These are phyloP conservation scores for Penicillium alfredii DNA, from an alignment of 495 filamentous ascomycete genomes.

Conservation along the genomic window DNA sequence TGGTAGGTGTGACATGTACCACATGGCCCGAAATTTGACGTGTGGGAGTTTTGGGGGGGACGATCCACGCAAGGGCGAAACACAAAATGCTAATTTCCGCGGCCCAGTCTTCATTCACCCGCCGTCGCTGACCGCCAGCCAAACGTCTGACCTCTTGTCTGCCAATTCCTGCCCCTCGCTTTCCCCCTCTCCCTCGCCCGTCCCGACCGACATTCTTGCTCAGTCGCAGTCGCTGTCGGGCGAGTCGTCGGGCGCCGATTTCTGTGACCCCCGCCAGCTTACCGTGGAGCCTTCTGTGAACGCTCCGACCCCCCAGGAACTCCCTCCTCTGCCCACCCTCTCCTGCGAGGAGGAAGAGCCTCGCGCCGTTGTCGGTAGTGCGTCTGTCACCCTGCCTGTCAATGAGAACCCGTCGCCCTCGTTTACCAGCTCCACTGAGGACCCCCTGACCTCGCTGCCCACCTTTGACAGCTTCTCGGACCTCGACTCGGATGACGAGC, in stretches of 20 bases:
- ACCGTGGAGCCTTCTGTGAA: conserved; percentile 63
- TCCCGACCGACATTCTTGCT: conserved; percentile 53
- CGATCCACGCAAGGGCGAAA: conserved; percentile 8
- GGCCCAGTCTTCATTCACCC: conserved; percentile 78
- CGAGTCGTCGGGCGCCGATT: conserved; percentile 48
- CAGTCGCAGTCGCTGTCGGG: conserved; percentile 51
- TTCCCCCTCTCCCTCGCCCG: conserved; percentile 68
- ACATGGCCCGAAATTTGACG: too few relatives aligned
- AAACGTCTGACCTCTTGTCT: conserved; percentile 67
- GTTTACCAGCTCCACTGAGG: conserved; percentile 43
- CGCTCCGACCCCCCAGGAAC: conserved; percentile 51
- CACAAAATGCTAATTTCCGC: conserved; percentile 23
- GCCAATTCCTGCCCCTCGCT: conserved; percentile 74
- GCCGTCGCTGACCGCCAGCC: conserved; percentile 58
- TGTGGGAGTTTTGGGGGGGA: too few relatives aligned
- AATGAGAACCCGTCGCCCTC: conserved; percentile 44
- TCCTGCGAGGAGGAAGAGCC: conserved; percentile 71
- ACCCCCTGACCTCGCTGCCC: conserved; percentile 58
- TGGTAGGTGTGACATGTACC: conserved; percentile 58
- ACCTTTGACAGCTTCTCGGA: conserved; percentile 83
- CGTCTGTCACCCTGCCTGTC: conserved; percentile 50
- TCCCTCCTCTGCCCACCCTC: conserved; percentile 63
- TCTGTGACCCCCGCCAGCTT: conserved; percentile 90
- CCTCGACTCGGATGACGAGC: conserved; percentile 88
- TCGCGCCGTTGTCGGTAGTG: conserved; percentile 63